A percentile compares a stretch with the other conserved stretches of the same genome.
phyloP scores from a whole-genome alignment of 306 rosid genomes.

The Canavalia gladiata region DNA sequence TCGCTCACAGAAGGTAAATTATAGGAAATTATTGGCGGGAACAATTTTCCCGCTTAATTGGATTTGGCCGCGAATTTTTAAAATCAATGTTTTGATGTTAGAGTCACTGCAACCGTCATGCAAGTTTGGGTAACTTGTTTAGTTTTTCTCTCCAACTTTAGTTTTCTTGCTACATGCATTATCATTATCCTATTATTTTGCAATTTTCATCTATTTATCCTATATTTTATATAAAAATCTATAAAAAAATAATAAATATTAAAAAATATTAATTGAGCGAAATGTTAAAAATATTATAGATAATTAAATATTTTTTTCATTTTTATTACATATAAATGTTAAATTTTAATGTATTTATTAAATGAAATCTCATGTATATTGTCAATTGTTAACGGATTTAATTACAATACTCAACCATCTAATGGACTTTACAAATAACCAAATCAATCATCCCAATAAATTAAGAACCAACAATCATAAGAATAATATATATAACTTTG shows the following conservation, averaged over 20 bases:
- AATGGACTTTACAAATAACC: no score
- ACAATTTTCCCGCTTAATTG: conserved; percentile 30
- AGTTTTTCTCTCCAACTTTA: background rate
- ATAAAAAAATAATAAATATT: background rate
- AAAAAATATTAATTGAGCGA: background rate
- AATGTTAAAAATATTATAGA: background rate
- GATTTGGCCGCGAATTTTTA: conserved; percentile 44
- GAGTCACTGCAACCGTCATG: conserved; percentile 31
- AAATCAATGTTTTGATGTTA: background rate
- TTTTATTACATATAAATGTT: no score
- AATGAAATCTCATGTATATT: no score
- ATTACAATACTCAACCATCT: no score
- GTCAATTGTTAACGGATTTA: no score
- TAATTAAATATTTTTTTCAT: no score
- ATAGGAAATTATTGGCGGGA: conserved; percentile 60
- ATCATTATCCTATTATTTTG: background rate
- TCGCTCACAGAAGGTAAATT: background rate
- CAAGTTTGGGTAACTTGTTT: background rate
- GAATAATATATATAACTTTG: no score
- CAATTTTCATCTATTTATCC: background rate
- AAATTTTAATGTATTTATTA: no score
- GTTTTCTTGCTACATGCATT: background rate
- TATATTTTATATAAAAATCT: background rate
- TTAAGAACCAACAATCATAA: no score
- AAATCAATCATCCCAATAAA: no score